A percentile compares a stretch with the other conserved stretches of the same genome.
Conservation (phyloP, 306 rosid genomes). For the Gillenia trifoliata region DNA sequence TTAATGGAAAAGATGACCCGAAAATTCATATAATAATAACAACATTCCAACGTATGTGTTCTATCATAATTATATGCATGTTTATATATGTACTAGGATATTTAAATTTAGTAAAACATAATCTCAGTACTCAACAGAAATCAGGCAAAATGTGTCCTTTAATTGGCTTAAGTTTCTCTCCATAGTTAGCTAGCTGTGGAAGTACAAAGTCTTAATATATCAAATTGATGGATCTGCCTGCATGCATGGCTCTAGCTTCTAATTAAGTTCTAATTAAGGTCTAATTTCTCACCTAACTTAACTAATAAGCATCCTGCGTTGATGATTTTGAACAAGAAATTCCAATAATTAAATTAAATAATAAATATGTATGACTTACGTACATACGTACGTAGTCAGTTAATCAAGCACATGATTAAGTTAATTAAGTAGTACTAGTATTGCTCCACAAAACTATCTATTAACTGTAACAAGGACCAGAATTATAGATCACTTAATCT, state of each 20-base stretch:
- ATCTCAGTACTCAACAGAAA: slow-evolving; percentile 10
- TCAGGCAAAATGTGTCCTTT: slow-evolving; percentile 14
- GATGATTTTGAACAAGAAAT: background rate
- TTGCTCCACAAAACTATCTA: background rate
- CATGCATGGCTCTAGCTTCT: background rate
- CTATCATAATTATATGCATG: background rate
- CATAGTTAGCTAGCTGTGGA: slow-evolving; percentile 5
- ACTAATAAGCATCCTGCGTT: slow-evolving; percentile 5
- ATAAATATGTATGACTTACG: background rate
- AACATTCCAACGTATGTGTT: background rate
- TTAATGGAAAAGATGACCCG: background rate
- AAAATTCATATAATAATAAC: background rate
- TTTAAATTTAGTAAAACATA: background rate
- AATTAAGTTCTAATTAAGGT: background rate
- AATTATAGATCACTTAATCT: too few relatives aligned
- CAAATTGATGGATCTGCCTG: background rate
- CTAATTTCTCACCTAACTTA: slow-evolving; percentile 34
- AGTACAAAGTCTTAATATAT: slow-evolving; percentile 12
- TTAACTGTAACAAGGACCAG: background rate
- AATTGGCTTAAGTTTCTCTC: slow-evolving; percentile 1
- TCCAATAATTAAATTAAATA: background rate
- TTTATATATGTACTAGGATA: background rate
- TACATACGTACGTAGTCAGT: background rate
- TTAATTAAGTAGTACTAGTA: background rate
- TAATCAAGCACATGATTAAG: background rate